Evolutionary conservation across 805 yeast species (phyloP).

Genomic region (Blastobotrys attinorum): DNA sequence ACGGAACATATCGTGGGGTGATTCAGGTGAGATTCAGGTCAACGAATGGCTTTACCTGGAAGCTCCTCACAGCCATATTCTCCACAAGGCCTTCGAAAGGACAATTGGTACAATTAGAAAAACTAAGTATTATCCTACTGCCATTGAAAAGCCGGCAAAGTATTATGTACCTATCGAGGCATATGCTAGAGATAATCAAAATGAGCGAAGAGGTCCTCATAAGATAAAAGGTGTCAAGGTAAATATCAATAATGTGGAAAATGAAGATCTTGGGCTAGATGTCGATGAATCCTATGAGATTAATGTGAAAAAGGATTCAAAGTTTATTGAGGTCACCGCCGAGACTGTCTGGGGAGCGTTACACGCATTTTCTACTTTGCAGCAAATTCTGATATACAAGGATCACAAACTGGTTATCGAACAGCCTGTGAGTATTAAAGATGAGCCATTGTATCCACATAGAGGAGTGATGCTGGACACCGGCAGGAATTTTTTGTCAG

Average conservation of each 20-base stretch:
- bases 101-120: constrained; percentile 17
- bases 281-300: constrained; percentile 33
- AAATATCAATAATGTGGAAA: constrained; percentile 18
- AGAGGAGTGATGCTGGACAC: constrained; percentile 35
- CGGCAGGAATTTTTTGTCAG: constrained; percentile 30
- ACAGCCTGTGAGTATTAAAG: constrained; percentile 27
- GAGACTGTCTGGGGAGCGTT: constrained; percentile 34
- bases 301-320: constrained; percentile 9
- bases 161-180: background rate
- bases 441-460: constrained; percentile 31
- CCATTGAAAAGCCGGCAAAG: constrained; percentile 17
- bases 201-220: too few relatives aligned
- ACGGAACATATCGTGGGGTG: constrained; percentile 12
- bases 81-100: constrained; percentile 26
- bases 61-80: constrained; percentile 8
- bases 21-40: constrained; percentile 9
- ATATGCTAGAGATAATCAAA: too few relatives aligned
- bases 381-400: constrained; percentile 30
- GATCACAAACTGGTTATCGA: constrained; percentile 26
- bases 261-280: constrained; percentile 30
- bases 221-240: constrained; percentile 7
- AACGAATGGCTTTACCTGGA: constrained; percentile 8
- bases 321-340: constrained; percentile 23
- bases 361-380: constrained; percentile 32
- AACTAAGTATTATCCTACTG: constrained; percentile 30